These are phyloP conservation scores for Septoria petroselini DNA, from an alignment of 2,329 filamentous ascomycete species.

Conservation along the genomic window DNA sequence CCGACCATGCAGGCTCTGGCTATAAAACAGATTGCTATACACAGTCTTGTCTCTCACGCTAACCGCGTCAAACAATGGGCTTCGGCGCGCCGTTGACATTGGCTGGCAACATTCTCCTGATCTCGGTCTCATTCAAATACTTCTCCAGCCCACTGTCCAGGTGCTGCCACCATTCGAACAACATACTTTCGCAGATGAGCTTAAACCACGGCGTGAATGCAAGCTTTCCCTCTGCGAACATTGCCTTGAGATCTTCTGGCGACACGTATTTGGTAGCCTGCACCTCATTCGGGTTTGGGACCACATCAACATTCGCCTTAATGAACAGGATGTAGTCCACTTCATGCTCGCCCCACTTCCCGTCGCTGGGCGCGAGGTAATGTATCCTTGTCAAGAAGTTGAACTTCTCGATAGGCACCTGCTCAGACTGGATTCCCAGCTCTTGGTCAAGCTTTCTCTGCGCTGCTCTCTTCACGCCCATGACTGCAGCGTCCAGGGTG, in stretches of 20 bases:
- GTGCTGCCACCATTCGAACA: constrained; percentile 96
- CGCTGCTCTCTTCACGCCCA: constrained; percentile 86
- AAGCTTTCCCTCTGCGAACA: constrained; percentile 76
- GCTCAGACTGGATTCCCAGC: constrained; percentile 81
- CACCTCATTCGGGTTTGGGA: constrained; percentile 84
- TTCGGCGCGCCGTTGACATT: constrained; percentile 3
- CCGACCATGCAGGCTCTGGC: not conserved
- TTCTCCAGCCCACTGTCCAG: constrained; percentile 77
- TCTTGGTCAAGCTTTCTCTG: constrained; percentile 93
- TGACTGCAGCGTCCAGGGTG: constrained; percentile 72
- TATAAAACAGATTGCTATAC: not conserved
- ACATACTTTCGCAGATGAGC: constrained; percentile 94
- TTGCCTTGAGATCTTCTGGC: constrained; percentile 73
- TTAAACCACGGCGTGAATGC: constrained; percentile 99
- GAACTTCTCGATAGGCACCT: constrained; percentile 89
- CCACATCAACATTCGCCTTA: constrained; percentile 82
- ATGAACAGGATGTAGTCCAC: constrained; percentile 99
- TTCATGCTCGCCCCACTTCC: constrained; percentile 98
- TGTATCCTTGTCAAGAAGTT: constrained; percentile 94
- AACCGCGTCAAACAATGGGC: not conserved
- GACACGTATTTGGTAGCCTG: constrained; percentile 80
- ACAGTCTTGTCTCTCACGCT: not conserved
- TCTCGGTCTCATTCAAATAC: constrained; percentile 80
- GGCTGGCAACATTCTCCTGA: constrained; percentile 68
- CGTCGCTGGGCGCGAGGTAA: constrained; percentile 94